Percentiles rank a stretch among this genome's conserved stretches.
Evolutionary conservation across 116 monocot genomes (phyloP).

Genomic region (Zostera marina): DNA sequence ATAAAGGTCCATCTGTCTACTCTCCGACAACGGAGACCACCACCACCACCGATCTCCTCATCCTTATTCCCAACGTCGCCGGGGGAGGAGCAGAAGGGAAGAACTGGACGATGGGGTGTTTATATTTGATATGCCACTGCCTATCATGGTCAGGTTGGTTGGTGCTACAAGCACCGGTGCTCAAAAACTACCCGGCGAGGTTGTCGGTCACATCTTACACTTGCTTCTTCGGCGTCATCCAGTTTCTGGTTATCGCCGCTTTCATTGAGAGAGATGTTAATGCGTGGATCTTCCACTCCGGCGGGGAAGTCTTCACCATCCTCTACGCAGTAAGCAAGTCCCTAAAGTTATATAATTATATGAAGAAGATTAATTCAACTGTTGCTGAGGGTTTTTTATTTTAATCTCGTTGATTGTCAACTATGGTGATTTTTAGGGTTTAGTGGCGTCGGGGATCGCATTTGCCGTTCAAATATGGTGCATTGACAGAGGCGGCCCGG

Average conservation of each 20-base stretch:
- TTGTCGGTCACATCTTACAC: conserved; percentile 90
- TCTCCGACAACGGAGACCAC: too few relatives aligned
- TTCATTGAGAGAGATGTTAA: conserved; percentile 55
- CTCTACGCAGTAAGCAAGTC: conserved; percentile 57
- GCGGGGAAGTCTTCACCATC: conserved; percentile 78
- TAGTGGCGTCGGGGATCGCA: conserved; percentile 87
- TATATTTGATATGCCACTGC: conserved; percentile 84
- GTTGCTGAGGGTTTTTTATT: too few relatives aligned
- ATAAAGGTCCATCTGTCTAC: conserved; percentile 79
- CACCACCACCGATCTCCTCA: not conserved
- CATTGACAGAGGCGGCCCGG: conserved; percentile 92
- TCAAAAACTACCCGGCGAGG: conserved; percentile 93
- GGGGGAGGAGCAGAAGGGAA: conserved; percentile 18
- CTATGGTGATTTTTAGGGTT: conserved; percentile 32
- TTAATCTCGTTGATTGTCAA: too few relatives aligned
- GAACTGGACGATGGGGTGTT: conserved; percentile 81
- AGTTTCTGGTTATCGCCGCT: conserved; percentile 75
- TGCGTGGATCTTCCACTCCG: conserved; percentile 65
- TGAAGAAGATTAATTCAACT: too few relatives aligned
- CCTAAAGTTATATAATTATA: not conserved
- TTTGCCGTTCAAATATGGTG: conserved; percentile 99
- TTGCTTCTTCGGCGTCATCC: conserved; percentile 94
- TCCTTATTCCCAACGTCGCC: not conserved
- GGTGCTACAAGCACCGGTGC: conserved; percentile 80
- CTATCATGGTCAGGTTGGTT: conserved; percentile 96